Conservation (phyloP, 306 rosid genomes). For the Quercus rubra region DNA sequence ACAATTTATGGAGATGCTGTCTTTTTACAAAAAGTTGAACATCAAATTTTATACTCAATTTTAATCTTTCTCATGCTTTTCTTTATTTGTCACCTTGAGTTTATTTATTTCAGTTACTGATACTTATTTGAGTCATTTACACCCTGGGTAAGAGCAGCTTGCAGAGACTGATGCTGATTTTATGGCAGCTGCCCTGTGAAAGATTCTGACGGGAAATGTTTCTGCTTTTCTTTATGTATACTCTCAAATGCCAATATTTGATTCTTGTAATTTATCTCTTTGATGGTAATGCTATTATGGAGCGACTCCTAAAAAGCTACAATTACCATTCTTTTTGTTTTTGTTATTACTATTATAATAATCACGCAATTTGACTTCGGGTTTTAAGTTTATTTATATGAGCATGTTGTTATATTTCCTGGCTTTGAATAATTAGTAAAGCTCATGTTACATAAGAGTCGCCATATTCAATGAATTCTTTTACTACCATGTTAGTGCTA, state of each 20-base stretch:
- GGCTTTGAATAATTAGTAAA: background rate
- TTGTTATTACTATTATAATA: background rate
- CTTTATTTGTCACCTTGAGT: background rate
- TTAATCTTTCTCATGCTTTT: background rate
- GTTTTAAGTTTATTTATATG: too few species aligned
- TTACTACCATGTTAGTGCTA: background rate
- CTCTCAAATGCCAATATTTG: conserved; percentile 8
- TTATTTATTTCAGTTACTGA: background rate
- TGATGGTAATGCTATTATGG: background rate
- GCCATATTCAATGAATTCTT: too few species aligned
- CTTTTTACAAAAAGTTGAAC: conserved; percentile 56
- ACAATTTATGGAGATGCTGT: conserved; percentile 76
- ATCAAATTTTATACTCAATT: background rate
- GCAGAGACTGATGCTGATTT: conserved; percentile 63
- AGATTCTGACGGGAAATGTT: conserved; percentile 72
- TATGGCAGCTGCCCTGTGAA: conserved; percentile 64
- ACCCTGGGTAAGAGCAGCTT: conserved; percentile 83
- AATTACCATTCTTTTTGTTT: background rate
- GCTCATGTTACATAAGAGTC: background rate
- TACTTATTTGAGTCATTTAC: conserved; percentile 28
- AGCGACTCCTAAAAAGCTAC: too few species aligned
- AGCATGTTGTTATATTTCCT: background rate
- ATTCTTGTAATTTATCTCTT: conserved; percentile 11
- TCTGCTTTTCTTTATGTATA: conserved; percentile 83
- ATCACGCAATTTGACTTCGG: background rate